Evolutionary conservation across 2,329 filamentous ascomycete genomes (phyloP).

Genomic region (Alternaria brassicicola): DNA sequence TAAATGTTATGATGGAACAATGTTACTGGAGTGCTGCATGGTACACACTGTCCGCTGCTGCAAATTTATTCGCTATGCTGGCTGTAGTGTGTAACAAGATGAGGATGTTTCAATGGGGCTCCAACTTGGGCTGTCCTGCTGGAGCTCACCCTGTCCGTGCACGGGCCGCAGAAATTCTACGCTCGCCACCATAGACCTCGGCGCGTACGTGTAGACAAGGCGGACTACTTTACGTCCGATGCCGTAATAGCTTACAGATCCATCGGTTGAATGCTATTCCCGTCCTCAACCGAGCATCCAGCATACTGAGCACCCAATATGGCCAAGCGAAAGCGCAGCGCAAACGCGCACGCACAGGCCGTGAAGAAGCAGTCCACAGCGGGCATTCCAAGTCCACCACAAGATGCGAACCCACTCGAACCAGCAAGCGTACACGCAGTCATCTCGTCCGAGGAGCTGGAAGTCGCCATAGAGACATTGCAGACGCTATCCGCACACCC

Average conservation of each 20-base stretch:
- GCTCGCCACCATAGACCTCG: conserved; percentile 6
- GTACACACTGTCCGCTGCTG: too few relatives aligned
- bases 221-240: not conserved
- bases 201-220: not conserved
- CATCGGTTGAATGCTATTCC: not conserved
- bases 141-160: conserved; percentile 3
- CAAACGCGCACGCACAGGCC: conserved; percentile 23
- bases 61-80: too few relatives aligned
- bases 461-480: conserved; percentile 70
- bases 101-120: too few relatives aligned
- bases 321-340: conserved; percentile 41
- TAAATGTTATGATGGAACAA: too few relatives aligned
- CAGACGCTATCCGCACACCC: conserved; percentile 64
- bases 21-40: too few relatives aligned
- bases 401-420: conserved; percentile 40
- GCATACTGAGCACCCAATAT: conserved; percentile 13
- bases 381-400: conserved; percentile 35
- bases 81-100: too few relatives aligned
- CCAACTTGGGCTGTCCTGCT: too few relatives aligned
- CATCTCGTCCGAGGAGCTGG: conserved; percentile 69
- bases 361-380: conserved; percentile 31
- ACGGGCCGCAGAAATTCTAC: conserved; percentile 13
- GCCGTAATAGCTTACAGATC: not conserved
- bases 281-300: not conserved
- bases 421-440: conserved; percentile 61